Conservation (phyloP, 352 stramenopile genomes). For the Phytophthora pinifolia region DNA sequence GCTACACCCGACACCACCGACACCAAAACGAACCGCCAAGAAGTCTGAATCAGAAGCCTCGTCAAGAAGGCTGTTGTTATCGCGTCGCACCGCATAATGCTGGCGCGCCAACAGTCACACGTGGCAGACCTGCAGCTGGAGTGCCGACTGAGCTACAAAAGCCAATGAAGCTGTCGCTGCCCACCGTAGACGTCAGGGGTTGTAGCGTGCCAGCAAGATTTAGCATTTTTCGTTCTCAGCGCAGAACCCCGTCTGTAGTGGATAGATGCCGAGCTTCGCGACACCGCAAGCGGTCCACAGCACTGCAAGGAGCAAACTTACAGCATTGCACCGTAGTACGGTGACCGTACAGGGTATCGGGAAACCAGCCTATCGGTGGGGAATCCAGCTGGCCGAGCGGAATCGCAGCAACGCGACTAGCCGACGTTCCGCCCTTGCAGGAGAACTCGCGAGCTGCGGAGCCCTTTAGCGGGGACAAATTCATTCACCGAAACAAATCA, state of each 20-base stretch:
- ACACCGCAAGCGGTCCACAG: not conserved
- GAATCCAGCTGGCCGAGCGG: conserved; percentile 11
- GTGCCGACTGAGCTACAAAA: no score
- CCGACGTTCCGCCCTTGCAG: conserved; percentile 20
- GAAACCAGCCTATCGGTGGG: conserved; percentile 10
- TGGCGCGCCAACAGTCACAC: no score
- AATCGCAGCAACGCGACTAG: conserved; percentile 21
- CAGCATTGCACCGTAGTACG: no score
- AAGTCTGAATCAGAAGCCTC: not conserved
- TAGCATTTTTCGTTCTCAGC: no score
- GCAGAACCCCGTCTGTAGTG: conserved; percentile 10
- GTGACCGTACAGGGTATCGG: not conserved
- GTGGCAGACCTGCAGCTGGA: no score
- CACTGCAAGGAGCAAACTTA: not conserved
- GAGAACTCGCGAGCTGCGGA: no score
- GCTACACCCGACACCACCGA: not conserved
- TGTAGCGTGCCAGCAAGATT: no score
- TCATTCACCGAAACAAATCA: no score
- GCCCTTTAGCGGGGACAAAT: no score
- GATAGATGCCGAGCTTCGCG: conserved; percentile 1
- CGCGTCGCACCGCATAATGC: no score
- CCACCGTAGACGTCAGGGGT: no score
- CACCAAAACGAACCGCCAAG: not conserved
- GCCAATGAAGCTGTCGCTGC: no score
- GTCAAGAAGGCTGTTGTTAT: conserved; percentile 10